Evolutionary conservation across 2,329 filamentous ascomycete genomes (phyloP).

Genomic region (Coniochaeta sp.): DNA sequence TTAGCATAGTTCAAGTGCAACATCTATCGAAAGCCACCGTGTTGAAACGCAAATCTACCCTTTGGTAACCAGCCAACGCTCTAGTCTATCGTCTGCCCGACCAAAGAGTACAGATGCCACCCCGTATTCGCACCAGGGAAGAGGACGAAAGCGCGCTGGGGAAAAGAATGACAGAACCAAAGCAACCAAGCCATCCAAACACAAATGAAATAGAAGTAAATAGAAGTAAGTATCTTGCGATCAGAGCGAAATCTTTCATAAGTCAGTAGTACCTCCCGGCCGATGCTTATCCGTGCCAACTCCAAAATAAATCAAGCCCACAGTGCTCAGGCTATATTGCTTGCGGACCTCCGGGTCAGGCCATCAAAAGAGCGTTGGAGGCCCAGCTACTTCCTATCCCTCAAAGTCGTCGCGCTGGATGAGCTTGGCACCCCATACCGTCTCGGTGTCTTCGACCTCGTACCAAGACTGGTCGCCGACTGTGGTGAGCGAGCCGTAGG

Average conservation of each 20-base stretch:
- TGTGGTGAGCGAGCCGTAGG: slow-evolving; percentile 38
- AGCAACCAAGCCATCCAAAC: not conserved
- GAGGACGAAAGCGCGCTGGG: not conserved
- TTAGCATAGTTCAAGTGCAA: too few relatives aligned
- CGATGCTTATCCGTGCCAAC: not conserved
- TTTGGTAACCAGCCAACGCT: too few relatives aligned
- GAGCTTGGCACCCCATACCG: slow-evolving; percentile 34
- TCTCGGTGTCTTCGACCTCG: slow-evolving; percentile 32
- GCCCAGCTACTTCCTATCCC: slow-evolving; percentile 21
- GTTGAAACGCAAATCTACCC: too few relatives aligned
- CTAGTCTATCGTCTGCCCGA: too few relatives aligned
- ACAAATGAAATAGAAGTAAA: too few relatives aligned
- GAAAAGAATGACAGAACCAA: not conserved
- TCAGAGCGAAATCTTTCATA: not conserved
- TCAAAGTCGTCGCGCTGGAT: slow-evolving; percentile 30
- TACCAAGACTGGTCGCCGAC: slow-evolving; percentile 37
- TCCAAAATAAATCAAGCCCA: not conserved
- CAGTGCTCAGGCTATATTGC: not conserved
- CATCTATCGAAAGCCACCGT: too few relatives aligned
- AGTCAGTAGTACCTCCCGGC: not conserved
- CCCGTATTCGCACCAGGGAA: too few relatives aligned
- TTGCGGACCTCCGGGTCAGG: not conserved
- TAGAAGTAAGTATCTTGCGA: not conserved
- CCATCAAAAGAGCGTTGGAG: not conserved
- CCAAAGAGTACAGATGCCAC: too few relatives aligned